Conservation (phyloP, 2,329 filamentous ascomycete genomes). For the Didymella pomorum region DNA sequence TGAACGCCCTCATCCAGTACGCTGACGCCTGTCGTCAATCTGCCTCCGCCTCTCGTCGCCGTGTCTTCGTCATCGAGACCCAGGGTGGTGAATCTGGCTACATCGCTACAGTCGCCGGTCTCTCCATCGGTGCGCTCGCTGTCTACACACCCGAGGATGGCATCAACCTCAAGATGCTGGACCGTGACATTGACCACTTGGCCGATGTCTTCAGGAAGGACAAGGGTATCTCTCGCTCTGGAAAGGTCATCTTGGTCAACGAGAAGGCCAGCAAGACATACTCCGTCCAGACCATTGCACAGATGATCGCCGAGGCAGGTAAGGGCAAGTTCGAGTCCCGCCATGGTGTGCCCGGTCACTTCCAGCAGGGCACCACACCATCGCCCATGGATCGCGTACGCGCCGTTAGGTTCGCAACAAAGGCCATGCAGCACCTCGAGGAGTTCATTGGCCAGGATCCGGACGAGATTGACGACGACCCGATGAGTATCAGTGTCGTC, state of each 20-base stretch:
- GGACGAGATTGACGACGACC: constrained; percentile 75
- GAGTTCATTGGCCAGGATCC: constrained; percentile 70
- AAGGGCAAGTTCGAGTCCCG: constrained; percentile 91
- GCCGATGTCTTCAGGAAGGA: constrained; percentile 86
- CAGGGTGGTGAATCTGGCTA: constrained; percentile 96
- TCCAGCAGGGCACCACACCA: constrained; percentile 59
- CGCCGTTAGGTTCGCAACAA: constrained; percentile 89
- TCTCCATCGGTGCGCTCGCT: constrained; percentile 89
- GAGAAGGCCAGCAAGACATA: constrained; percentile 91
- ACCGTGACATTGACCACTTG: constrained; percentile 86
- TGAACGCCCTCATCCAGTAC: constrained; percentile 94
- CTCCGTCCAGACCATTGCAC: constrained; percentile 89
- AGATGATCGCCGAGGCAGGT: constrained; percentile 94
- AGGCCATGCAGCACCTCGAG: constrained; percentile 92
- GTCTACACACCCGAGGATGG: constrained; percentile 98
- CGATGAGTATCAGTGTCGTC: constrained; percentile 80
- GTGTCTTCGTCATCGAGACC: constrained; percentile 97
- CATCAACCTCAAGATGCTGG: constrained; percentile 90
- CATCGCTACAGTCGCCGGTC: constrained; percentile 86
- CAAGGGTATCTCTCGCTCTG: constrained; percentile 85
- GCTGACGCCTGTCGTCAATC: constrained; percentile 98
- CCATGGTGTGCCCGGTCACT: constrained; percentile 68
- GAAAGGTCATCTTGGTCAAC: constrained; percentile 95
- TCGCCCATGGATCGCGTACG: constrained; percentile 96
- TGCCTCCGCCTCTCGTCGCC: constrained; percentile 87